phyloP scores from a whole-genome alignment of 176 grass and related monocot genomes.

The Pontederia paniculata region DNA sequence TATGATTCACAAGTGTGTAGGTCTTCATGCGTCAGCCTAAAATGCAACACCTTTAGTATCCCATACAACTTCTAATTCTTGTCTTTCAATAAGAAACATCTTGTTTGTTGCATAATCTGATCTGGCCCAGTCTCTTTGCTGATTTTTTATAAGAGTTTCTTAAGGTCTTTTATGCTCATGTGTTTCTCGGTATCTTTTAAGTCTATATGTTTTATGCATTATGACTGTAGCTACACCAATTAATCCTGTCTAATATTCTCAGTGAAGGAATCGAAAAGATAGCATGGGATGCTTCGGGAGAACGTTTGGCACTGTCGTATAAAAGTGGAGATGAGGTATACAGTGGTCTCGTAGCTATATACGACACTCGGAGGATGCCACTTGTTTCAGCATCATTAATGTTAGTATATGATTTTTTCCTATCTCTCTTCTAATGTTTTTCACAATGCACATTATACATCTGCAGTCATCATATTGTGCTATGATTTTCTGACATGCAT shows the following conservation, averaged over 20 bases:
- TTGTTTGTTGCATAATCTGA: too few species aligned
- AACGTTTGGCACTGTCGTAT: conserved; percentile 82
- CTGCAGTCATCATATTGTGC: neutral
- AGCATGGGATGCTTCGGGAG: conserved; percentile 83
- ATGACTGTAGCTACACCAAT: too few species aligned
- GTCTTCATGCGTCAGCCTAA: too few species aligned
- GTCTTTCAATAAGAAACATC: too few species aligned
- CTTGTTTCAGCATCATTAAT: conserved; percentile 70
- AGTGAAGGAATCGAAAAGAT: conserved; percentile 75
- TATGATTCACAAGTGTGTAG: too few species aligned
- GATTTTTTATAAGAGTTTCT: too few species aligned
- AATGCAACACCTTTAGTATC: too few species aligned
- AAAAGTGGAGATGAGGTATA: conserved; percentile 73
- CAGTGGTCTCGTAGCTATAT: conserved; percentile 68
- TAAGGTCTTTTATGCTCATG: neutral
- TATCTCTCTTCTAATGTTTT: neutral
- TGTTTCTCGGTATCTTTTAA: neutral
- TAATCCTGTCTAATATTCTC: conserved; percentile 1
- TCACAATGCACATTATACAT: neutral
- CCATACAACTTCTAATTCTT: too few species aligned
- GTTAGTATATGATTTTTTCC: conserved; percentile 34
- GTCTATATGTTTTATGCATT: conserved; percentile 3
- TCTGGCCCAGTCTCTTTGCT: too few species aligned
- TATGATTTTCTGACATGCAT: neutral
- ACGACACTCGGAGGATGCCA: conserved; percentile 72